Base-by-base conservation (phyloP, 257 asterid species). In the Fraxinus americana region DNA sequence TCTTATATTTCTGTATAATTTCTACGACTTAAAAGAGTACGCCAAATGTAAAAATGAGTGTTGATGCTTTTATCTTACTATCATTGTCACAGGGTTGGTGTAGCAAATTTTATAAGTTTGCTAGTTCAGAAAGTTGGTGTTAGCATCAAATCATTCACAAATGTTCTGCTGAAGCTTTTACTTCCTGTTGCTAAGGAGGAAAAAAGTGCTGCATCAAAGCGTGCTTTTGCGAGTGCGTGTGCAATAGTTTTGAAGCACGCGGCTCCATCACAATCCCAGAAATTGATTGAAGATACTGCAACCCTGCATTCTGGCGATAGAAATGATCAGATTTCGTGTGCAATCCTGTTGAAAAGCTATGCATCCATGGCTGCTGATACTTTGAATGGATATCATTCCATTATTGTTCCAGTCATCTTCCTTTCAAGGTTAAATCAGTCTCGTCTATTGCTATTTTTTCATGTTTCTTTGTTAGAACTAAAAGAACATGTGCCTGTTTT, bases 221-320 rank as follows among this genome's bases (percentile, higher is more conserved):
- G 97, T 77, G 98, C 97, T 74, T 93, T 91, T 85, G 96, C 98
- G 65, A 93, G 89, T 90, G 99, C 99, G 50, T 95, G 98, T 83
- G 96, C 99, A 43, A 79, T 88, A 77, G 91, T 95, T 82, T 82
- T 95, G 87, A 95, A 93, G 87, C 85, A 84, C 81, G 93, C 99
- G 73, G 72, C 87, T 77, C 91, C 96, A 75, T 83, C 93, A 69
- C 97, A 89, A 83, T 97, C 98, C 75, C 97, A 93, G 87, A 93
- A 89, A 82, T 84, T 93, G 85, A 90, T 95, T 63, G 96, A 91
- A 84, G 98, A 95, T 84, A 93, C 99, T 29, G 89, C 90, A 29
- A 82, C 85, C 81, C 80, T 95, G 88, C 99, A 91, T 83, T 83
- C 90, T 75, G 99, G 99, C 70, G 94, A 91, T 75, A 87, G 90